A percentile compares a stretch with the other conserved stretches of the same genome.
These are phyloP conservation scores for Solanum rostratum DNA, from an alignment of 257 asterid species.

Conservation along the genomic window DNA sequence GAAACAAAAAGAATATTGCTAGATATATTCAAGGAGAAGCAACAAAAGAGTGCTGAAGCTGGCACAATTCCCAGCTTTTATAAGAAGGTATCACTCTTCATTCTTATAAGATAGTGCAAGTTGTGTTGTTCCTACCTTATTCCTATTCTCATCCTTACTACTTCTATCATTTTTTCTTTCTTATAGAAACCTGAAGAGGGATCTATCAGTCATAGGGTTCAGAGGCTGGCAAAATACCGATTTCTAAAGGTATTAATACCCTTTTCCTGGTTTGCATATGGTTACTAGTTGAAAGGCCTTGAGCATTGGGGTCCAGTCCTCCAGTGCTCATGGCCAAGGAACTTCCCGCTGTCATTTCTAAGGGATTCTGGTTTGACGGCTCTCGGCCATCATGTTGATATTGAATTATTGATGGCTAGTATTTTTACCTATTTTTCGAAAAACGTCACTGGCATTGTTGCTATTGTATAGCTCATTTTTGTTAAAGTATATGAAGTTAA, in stretches of 20 bases:
- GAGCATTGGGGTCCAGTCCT: background rate
- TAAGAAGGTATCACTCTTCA: slow-evolving; percentile 46
- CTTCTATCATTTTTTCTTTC: background rate
- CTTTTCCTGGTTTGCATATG: background rate
- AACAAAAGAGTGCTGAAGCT: slow-evolving; percentile 83
- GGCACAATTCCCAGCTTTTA: slow-evolving; percentile 92
- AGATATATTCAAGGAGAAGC: slow-evolving; percentile 93
- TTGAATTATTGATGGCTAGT: background rate
- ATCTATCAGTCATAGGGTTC: slow-evolving; percentile 94
- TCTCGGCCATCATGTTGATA: background rate
- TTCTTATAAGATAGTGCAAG: background rate
- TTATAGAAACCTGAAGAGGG: slow-evolving; percentile 97
- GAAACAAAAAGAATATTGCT: slow-evolving; percentile 91
- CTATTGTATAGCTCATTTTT: background rate
- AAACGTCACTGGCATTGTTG: background rate
- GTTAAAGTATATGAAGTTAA: background rate
- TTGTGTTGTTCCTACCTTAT: background rate
- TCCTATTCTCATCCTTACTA: background rate
- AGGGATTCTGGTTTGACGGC: background rate
- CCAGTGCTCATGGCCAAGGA: background rate
- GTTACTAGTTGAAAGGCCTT: background rate
- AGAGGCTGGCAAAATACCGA: slow-evolving; percentile 89
- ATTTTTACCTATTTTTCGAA: background rate
- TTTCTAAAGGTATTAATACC: slow-evolving; percentile 65
- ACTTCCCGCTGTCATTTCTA: background rate